Evolutionary conservation across 371 early-diverging fungal species (phyloP).

Genomic region (Batkoa obscura): DNA sequence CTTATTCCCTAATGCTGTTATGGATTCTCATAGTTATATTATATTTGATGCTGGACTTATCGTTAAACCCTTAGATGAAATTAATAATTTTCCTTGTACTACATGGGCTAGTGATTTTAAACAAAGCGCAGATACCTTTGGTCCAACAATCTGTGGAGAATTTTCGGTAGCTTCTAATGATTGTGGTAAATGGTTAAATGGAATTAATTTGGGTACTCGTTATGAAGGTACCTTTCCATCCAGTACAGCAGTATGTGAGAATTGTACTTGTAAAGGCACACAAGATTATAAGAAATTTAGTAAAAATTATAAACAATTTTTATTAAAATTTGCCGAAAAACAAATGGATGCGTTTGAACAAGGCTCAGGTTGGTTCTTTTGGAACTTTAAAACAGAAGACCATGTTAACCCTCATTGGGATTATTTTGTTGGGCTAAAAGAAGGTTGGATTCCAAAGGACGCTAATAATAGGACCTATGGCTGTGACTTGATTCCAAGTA

Average conservation of each 20-base stretch:
- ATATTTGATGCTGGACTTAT: not conserved
- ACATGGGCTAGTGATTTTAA: slow-evolving; percentile 6
- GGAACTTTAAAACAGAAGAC: slow-evolving; percentile 31
- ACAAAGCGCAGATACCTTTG: slow-evolving; percentile 9
- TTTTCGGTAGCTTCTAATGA: slow-evolving; percentile 55
- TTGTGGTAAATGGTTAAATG: slow-evolving; percentile 51
- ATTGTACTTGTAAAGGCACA: slow-evolving; percentile 26
- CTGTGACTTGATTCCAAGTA: too few relatives aligned
- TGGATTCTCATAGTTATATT: not conserved
- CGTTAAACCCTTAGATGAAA: not conserved
- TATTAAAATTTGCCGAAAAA: not conserved
- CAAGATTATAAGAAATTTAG: slow-evolving; percentile 12
- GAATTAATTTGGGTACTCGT: slow-evolving; percentile 37
- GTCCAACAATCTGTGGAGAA: slow-evolving; percentile 46
- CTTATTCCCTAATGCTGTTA: slow-evolving; percentile 8
- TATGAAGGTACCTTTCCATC: slow-evolving; percentile 36
- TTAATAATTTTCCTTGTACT: slow-evolving; percentile 6
- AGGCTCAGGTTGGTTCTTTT: slow-evolving; percentile 28
- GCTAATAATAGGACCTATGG: slow-evolving; percentile 8
- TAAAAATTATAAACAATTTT: slow-evolving; percentile 8
- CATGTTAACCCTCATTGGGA: slow-evolving; percentile 15
- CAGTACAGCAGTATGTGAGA: slow-evolving; percentile 13
- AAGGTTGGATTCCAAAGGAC: slow-evolving; percentile 16
- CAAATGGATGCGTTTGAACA: not conserved
- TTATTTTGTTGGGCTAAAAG: slow-evolving; percentile 11